Base-by-base conservation (phyloP, 108 stramenopile species). In the Nitzschia inconspicua region DNA sequence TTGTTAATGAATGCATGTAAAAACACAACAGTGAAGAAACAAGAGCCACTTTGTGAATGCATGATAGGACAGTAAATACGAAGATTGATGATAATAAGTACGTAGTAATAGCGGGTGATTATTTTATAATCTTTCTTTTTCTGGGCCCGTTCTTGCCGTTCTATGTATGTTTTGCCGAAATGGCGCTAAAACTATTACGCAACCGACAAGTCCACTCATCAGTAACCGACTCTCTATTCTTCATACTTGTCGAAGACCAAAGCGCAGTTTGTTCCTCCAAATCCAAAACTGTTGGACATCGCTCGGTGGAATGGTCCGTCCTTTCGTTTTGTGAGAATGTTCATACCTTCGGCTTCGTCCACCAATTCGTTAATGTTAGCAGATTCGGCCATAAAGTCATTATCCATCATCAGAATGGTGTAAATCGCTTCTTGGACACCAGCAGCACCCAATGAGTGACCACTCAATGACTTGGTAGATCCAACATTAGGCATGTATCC, bases 251-350 rank as follows among this genome's bases (percentile, higher is more conserved):
- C 92, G 60, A 99, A 99, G 48, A 98, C 68, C 23, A 99, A 72
- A 2, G 97, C 96, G 44, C 96, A 95, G 83, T 99, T 99, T 22
- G 96, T 96, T 60, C 98, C 98, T 34, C 98, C 98, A 49, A 99
- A 99, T 60, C 98, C 98, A 70, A 99, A 99, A 60, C 95, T 96
- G 76, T 99, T 99, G 51, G 92, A 95, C 91, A 99, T 95, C 51
- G 88, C 90, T 53, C 94, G 79, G 46, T 63, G 79, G 81, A 95
- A 90, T 11, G 75, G 51, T n/a, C 94, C 94, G n/a, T 95, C 94
- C 65, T 95, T 88, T 77, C 88, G 72, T 59, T 82, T 58, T 22
- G 85, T 88, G 18, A 95, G 80, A 49, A 95, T 95, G 66, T 80
- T 86, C 94, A 95, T 88, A 16, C 94, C 94, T 71, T 96, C 93